Evolutionary conservation across 106 monocot genomes (phyloP).

Genomic region (Narthecium ossifragum): DNA sequence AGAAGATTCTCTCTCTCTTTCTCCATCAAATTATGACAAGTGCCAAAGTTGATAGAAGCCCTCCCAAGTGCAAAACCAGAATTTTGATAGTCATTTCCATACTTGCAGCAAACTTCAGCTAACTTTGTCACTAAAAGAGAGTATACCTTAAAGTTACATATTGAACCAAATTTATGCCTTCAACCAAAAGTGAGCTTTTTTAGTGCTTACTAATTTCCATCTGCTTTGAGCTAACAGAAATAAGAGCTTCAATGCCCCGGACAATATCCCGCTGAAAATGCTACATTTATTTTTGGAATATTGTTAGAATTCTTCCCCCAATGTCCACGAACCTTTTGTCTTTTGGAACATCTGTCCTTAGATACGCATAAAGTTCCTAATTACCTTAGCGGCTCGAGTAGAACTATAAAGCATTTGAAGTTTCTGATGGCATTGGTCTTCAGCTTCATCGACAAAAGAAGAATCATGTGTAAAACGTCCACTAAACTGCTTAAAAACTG

Average conservation of each 20-base stretch:
- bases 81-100: constrained; percentile 56
- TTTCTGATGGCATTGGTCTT: constrained; percentile 63
- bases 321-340: not conserved
- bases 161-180: no score
- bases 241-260: constrained; percentile 53
- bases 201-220: constrained; percentile 65
- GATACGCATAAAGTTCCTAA: not conserved
- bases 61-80: constrained; percentile 57
- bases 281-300: constrained; percentile 17
- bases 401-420: constrained; percentile 68
- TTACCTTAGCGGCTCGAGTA: constrained; percentile 83
- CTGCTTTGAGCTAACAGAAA: constrained; percentile 67
- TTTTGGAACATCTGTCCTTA: not conserved
- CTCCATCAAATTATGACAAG: constrained; percentile 65
- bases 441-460: constrained; percentile 49
- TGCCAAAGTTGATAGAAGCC: constrained; percentile 72
- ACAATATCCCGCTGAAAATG: constrained; percentile 74
- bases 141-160: not conserved
- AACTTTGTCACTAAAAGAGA: constrained; percentile 63
- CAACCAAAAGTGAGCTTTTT: no score
- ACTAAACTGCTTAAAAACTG: constrained; percentile 77
- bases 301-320: not conserved
- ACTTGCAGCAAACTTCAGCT: constrained; percentile 78
- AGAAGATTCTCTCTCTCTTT: constrained; percentile 74
- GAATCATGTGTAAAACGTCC: constrained; percentile 49